Base-by-base conservation (phyloP, 139 green algal species). In the Diplosphaera chodatii region DNA sequence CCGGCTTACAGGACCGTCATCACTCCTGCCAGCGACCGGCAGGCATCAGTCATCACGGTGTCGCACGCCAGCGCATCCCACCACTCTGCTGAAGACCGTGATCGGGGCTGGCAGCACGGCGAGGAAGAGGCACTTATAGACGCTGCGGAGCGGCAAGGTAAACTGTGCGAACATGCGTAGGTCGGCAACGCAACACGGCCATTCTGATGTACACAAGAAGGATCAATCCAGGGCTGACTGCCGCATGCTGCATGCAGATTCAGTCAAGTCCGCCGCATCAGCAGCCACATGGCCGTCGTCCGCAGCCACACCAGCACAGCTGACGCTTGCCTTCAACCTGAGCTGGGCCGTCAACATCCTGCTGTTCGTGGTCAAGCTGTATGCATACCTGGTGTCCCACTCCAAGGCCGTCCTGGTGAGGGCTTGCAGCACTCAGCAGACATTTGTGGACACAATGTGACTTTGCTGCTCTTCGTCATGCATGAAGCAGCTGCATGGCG, bases 331-430 rank as follows among this genome's bases (percentile, higher is more conserved):
- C 10, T 59, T 59, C 48, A 59, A 59, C 48, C 48, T 59, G 13
- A 59, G 48, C 48, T 59, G 48, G 48, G 48, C 21, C 25, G 59
- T 65, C 59, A 65, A 65, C 27, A 32, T 65, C 27, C 27, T 65
- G 59, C 59, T 65, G 59, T 32, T 65, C 59, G 15, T 65, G 3
- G 28, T 32, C 4, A 65, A 65, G 59, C 27, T 32, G 28, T 65
- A 33, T 32, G 59, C 59, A 5, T 65, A 65, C 59, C 16, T 18
- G 59, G 21, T 32, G 25, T 65, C 59, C 25, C 59, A 65, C 27
- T 65, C 59, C 25, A 65, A 65, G 59, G n/a, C 59, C 48, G 48
- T 59, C 16, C 48, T 59, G 48, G 48, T 59, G 37, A n/a, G n/a
- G n/a, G n/a, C n/a, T n/a, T n/a, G n/a, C n/a, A n/a, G n/a, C n/a